phyloP scores from a whole-genome alignment of 1,284 basidiomycete species.

The Sphaerobolus stellatus region DNA sequence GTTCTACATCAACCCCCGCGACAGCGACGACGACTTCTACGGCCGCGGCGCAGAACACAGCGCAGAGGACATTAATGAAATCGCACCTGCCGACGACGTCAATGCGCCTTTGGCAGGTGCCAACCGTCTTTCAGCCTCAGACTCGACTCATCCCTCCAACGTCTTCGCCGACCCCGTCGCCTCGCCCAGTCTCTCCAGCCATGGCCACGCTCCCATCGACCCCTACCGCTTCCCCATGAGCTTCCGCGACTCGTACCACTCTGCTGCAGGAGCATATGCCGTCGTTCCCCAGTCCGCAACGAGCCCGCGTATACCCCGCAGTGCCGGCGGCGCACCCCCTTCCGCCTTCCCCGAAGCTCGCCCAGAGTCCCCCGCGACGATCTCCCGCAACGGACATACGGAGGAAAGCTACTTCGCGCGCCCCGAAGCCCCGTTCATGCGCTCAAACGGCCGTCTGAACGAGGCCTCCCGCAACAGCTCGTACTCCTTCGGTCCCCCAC shows the following conservation, averaged over 20 bases:
- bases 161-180: constrained; percentile 8
- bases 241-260: constrained; percentile 50
- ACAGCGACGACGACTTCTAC: constrained; percentile 7
- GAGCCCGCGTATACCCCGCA: constrained; percentile 43
- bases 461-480: constrained; percentile 41
- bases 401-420: constrained; percentile 26
- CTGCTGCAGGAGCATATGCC: constrained; percentile 26
- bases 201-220: constrained; percentile 14
- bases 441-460: constrained; percentile 17
- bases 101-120: neutral
- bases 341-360: constrained; percentile 7
- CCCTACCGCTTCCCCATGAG: constrained; percentile 16
- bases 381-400: constrained; percentile 22
- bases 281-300: neutral
- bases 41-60: neutral
- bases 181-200: constrained; percentile 2
- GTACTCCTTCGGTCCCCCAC: constrained; percentile 20
- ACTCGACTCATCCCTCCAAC: constrained; percentile 19
- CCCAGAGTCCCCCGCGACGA: constrained; percentile 23
- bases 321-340: no score
- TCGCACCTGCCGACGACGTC: neutral
- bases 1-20: neutral
- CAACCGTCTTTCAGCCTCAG: constrained; percentile 2
- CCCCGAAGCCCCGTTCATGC: constrained; percentile 58
- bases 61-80: no score